Base-by-base conservation (phyloP, 1,284 basidiomycete genomes). In the Volvariella volvacea region DNA sequence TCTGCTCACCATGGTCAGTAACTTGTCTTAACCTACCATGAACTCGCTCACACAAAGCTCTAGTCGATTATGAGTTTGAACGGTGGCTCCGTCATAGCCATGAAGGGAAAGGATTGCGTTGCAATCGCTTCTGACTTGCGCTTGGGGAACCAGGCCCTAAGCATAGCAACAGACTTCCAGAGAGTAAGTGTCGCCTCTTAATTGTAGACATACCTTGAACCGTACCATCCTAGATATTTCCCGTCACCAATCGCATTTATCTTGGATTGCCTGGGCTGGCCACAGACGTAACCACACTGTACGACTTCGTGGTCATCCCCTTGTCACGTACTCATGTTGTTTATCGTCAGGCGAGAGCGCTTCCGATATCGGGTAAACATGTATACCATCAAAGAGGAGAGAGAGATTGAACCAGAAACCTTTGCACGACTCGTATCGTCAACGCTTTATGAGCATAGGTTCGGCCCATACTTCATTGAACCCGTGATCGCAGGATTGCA, bases 331-430 rank as follows among this genome's bases (percentile, higher is more conserved):
- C 37, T 19, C 15, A 45, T 30, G 34, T 40, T 21, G 47, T 36
- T n/a, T 36, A 17, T 33, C 28, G 43, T 48, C 49, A 93, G 91
- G 53, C 84, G 82, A 52, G 92, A 97, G 64, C 80, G 83, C 44
- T 85, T 97, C 58, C 83, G 96, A 46, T 96, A 90, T 70, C 79
- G 94, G 49, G 86, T 96, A 48, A 99, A 99, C 73, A 96, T 99
- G 91, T 99, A 98, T 71, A 90, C 91, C 41, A 97, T 99, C 80
- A 99, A 99, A 71, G 96, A 99, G 65, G 95, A 98, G 62, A 81
- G 96, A 49, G 88, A 94, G 57, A 97, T 99, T 59, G 86, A 93
- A 55, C 96, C 96, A 39, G 85, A 94, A 70, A 93, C 92, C 6
- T 98, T 99, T 67, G 89, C 93, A 19, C 91, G 95, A 60, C 83